A percentile compares a stretch with the other conserved stretches of the same genome.
These are phyloP conservation scores for Russula brevipes DNA, from an alignment of 768 basidiomycete species.

Conservation along the genomic window DNA sequence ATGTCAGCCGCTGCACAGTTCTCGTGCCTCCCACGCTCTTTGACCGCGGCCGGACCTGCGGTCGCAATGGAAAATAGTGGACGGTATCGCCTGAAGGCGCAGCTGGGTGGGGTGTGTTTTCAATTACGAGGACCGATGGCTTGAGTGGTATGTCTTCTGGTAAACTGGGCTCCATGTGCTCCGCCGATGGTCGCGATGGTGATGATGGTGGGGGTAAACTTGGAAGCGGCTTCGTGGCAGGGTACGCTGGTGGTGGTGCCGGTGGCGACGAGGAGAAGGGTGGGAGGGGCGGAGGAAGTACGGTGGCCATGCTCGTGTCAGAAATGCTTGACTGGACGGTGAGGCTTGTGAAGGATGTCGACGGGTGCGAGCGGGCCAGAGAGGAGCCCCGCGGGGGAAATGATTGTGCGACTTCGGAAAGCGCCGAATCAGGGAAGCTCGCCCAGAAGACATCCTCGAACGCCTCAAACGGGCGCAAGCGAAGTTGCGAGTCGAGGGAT, in stretches of 20 bases:
- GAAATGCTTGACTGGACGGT: neutral
- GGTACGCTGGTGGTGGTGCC: slow-evolving; percentile 3
- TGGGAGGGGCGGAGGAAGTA: neutral
- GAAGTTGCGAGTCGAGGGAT: slow-evolving; percentile 12
- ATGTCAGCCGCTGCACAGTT: slow-evolving; percentile 6
- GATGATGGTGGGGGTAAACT: slow-evolving; percentile 9
- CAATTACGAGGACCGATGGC: neutral
- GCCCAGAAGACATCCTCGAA: slow-evolving; percentile 15
- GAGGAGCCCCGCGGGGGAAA: slow-evolving; percentile 1
- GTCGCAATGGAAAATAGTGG: slow-evolving; percentile 4
- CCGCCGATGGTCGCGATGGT: neutral
- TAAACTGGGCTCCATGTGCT: no score
- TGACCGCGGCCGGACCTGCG: slow-evolving; percentile 11
- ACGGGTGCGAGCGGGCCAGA: neutral
- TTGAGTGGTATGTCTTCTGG: neutral
- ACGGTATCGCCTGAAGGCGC: neutral
- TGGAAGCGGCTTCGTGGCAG: slow-evolving; percentile 14
- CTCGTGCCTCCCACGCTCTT: slow-evolving; percentile 12
- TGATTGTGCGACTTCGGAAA: neutral
- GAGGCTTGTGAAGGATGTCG: neutral
- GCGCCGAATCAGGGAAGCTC: neutral
- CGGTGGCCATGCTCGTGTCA: slow-evolving; percentile 3
- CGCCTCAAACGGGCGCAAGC: slow-evolving; percentile 9
- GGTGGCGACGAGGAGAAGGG: neutral
- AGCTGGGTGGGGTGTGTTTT: neutral